Conservation (phyloP, 306 rosid genomes). For the Vigna trinervia region DNA sequence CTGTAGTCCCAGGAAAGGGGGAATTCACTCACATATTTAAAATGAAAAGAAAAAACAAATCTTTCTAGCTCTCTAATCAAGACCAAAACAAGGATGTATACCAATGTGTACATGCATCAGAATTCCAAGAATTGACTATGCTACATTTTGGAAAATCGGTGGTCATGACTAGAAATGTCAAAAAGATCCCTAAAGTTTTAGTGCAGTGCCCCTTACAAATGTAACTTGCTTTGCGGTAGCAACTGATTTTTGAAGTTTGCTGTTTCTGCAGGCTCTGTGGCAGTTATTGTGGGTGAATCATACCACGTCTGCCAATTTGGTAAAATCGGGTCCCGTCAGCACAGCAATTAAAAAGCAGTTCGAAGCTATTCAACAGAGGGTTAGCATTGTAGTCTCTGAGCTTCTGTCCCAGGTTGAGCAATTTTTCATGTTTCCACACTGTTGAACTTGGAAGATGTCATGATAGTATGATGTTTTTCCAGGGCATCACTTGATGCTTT, state of each 20-base stretch:
- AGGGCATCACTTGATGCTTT: slow-evolving; percentile 22
- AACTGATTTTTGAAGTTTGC: slow-evolving; percentile 33
- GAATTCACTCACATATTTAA: slow-evolving; percentile 20
- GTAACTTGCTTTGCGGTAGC: slow-evolving; percentile 28
- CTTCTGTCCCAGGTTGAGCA: slow-evolving; percentile 90
- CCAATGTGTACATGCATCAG: not conserved
- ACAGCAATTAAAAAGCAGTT: slow-evolving; percentile 64
- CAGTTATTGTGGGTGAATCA: slow-evolving; percentile 95
- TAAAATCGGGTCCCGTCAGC: slow-evolving; percentile 50
- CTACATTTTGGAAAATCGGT: not conserved
- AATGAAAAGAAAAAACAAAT: not conserved
- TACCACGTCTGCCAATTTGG: slow-evolving; percentile 56
- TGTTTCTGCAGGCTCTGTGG: slow-evolving; percentile 88
- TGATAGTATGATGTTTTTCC: slow-evolving; percentile 29
- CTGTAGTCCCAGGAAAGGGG: slow-evolving; percentile 9
- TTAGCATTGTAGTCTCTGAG: slow-evolving; percentile 82
- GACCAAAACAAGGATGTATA: slow-evolving; percentile 34
- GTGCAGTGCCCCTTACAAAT: not conserved
- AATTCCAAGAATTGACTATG: not conserved
- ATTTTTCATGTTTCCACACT: slow-evolving; percentile 44
- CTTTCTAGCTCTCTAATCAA: slow-evolving; percentile 30
- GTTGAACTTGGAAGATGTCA: slow-evolving; percentile 26
- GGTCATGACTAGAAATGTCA: not conserved
- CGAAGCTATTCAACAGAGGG: slow-evolving; percentile 85
- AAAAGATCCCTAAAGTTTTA: slow-evolving; percentile 1